These are phyloP conservation scores for Xerocomellus amylosporus DNA, from an alignment of 768 basidiomycete genomes.

Conservation along the genomic window DNA sequence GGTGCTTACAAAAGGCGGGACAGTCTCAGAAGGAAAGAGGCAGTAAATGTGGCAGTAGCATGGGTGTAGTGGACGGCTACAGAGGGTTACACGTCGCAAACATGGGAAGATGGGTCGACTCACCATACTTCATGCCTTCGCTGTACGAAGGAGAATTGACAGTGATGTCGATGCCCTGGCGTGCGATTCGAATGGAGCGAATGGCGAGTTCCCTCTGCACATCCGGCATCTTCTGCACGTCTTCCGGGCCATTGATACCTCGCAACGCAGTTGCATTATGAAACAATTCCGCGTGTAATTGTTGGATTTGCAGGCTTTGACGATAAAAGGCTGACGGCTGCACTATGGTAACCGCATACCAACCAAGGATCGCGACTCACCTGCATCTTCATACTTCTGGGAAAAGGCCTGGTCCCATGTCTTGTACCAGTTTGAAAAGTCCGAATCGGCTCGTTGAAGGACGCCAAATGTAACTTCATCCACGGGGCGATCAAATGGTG, in stretches of 20 bases:
- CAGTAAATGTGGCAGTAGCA: constrained; percentile 90
- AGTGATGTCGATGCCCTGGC: constrained; percentile 79
- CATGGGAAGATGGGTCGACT: constrained; percentile 17
- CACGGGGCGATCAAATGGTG: constrained; percentile 76
- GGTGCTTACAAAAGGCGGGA: constrained; percentile 80
- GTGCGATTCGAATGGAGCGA: constrained; percentile 79
- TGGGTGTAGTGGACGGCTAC: constrained; percentile 88
- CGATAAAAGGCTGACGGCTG: constrained; percentile 71
- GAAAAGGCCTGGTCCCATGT: constrained; percentile 80
- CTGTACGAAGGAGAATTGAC: constrained; percentile 80
- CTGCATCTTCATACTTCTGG: constrained; percentile 78
- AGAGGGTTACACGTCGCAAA: constrained; percentile 3
- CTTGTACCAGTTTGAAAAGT: constrained; percentile 80
- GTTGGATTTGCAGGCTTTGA: constrained; percentile 84
- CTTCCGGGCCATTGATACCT: constrained; percentile 81
- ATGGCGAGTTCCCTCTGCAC: constrained; percentile 78
- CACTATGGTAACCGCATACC: constrained; percentile 3
- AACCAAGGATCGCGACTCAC: constrained; percentile 37
- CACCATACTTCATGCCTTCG: constrained; percentile 91
- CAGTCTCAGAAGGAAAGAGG: constrained; percentile 83
- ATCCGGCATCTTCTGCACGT: constrained; percentile 78
- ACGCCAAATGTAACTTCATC: constrained; percentile 68
- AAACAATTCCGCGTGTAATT: constrained; percentile 80
- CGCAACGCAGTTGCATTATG: constrained; percentile 81
- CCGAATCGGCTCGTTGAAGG: constrained; percentile 68